phyloP scores from a whole-genome alignment of 2,329 filamentous ascomycete species.

The Stachybotrys chlorohalonatus region DNA sequence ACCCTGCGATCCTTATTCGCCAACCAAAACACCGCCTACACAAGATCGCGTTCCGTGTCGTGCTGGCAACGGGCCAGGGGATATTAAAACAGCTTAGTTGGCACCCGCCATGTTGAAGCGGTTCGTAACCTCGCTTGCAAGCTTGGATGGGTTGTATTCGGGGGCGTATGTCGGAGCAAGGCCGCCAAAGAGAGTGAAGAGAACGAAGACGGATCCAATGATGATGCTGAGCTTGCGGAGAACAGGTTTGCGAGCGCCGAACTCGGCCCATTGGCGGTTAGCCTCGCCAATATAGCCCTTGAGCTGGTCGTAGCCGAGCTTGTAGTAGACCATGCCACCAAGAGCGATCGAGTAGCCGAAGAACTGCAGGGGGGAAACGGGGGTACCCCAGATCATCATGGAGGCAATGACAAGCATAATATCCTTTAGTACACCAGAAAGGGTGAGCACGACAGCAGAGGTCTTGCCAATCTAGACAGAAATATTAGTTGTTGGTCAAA shows the following conservation, averaged over 20 bases:
- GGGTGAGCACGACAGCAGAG: conserved; percentile 75
- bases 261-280: conserved; percentile 75
- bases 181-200: conserved; percentile 64
- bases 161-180: conserved; percentile 53
- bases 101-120: conserved; percentile 28
- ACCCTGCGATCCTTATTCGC: conserved; percentile 22
- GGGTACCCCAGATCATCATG: conserved; percentile 73
- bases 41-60: conserved; percentile 2
- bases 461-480: conserved; percentile 69
- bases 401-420: conserved; percentile 73
- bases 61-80: neutral
- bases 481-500: neutral
- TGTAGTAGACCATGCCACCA: conserved; percentile 70
- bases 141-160: conserved; percentile 42
- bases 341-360: conserved; percentile 79
- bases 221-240: conserved; percentile 72
- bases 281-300: conserved; percentile 69
- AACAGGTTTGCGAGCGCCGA: conserved; percentile 67
- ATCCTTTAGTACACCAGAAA: conserved; percentile 83
- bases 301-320: conserved; percentile 74
- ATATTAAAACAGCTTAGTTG: conserved; percentile 3
- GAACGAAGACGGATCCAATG: conserved; percentile 47
- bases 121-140: conserved; percentile 38
- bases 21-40: conserved; percentile 16
- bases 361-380: conserved; percentile 66